A percentile compares a stretch with the other conserved stretches of the same genome.
These are phyloP conservation scores for Metschnikowia koreensis DNA, from an alignment of 805 yeast genomes.

Conservation along the genomic window DNA sequence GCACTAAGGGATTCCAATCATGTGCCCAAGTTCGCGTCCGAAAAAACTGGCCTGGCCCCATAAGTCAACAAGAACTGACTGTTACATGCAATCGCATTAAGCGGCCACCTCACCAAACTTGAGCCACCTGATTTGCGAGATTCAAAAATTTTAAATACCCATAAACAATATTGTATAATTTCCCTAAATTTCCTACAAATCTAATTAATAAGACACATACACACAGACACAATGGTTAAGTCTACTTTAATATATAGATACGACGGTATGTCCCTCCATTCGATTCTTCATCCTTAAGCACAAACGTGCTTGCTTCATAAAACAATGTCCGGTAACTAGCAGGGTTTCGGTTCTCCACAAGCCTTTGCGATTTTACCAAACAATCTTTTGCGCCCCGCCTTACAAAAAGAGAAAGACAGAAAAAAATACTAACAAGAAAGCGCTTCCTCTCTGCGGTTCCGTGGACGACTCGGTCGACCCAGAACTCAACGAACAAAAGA, in stretches of 20 bases:
- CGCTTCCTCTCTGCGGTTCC: constrained; percentile 87
- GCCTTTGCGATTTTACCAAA: too few species aligned
- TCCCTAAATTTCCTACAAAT: background rate
- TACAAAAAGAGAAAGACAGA: background rate
- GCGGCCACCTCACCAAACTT: background rate
- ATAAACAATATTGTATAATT: too few species aligned
- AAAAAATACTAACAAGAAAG: constrained; percentile 32
- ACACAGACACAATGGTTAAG: constrained; percentile 48
- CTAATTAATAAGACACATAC: background rate
- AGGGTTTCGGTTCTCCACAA: too few species aligned
- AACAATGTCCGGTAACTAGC: too few species aligned
- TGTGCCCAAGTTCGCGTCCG: background rate
- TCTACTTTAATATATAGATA: constrained; percentile 65
- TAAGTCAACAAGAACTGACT: too few species aligned
- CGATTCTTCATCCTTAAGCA: background rate
- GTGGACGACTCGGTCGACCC: constrained; percentile 72
- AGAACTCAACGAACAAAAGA: constrained; percentile 69
- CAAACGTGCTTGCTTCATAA: background rate
- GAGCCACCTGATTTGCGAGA: background rate
- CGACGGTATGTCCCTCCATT: constrained; percentile 46
- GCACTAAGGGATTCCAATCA: too few species aligned
- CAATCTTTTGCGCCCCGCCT: too few species aligned
- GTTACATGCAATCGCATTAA: background rate
- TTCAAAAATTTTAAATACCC: too few species aligned
- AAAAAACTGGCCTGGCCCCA: background rate